Evolutionary conservation across 805 yeast species (phyloP), one percentile per base, ranked within the genome.

Genomic region (Kurtzmaniella fragi): DNA sequence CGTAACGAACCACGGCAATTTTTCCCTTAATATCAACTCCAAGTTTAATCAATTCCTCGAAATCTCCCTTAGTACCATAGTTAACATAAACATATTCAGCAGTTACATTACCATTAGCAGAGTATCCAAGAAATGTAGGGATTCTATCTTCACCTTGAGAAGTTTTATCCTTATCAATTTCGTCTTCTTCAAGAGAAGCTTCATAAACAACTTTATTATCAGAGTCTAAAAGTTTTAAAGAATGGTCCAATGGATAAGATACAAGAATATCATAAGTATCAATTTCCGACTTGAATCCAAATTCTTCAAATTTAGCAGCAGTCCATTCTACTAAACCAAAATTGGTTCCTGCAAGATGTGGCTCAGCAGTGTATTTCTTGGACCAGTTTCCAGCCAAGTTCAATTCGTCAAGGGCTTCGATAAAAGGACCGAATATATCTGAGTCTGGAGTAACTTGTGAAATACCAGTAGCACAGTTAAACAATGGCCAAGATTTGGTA

Each of bases 91-190:
- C 69, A 47, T 62, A 84, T 29, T 67, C 62, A 0, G 78, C 74
- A 3, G 75, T 70, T 10, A 77, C 78, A 38, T 76, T 71, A 1
- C 86, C 89, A 48, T 71, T 73, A 8, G 82, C 78, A 1, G 84
- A 79, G 49, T 81, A 83, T 0, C 79, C 80, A 56, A 80, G 78
- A 49, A 73, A 80, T 0, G 81, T 77, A 2, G 74, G 78, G 31
- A 59, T 62, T 25, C 53, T 44, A 40, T 66, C 64, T 40, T 65
- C 53, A 17, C 66, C 66, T 14, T 54, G 46, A 23, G 73, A 53
- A 12, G 73, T 62, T 16, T 57, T 47, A 44, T 71, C 77, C 23
- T 65, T 70, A 4, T 55, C 52, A 16, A 74, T 41, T 7, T 49
- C 62, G 36, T 72, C 80, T 55, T 80, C 86, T 42, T 64, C 54